phyloP scores from a whole-genome alignment of 2,329 filamentous ascomycete species.

The Coleophoma crateriformis region DNA sequence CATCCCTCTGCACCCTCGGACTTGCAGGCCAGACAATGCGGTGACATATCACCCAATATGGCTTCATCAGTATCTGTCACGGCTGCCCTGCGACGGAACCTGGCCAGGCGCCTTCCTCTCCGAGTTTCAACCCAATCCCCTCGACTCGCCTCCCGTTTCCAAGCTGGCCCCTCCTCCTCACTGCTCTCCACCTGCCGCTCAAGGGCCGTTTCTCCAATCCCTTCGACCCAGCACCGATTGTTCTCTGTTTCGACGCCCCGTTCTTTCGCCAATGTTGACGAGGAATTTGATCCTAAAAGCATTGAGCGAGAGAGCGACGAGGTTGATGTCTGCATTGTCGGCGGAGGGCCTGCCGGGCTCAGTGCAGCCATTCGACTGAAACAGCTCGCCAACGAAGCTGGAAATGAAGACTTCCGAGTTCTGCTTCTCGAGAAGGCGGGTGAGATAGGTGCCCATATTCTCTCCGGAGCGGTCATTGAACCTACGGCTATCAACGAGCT shows the following conservation, averaged over 20 bases:
- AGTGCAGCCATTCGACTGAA: slow-evolving; percentile 91
- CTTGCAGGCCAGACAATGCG: slow-evolving; percentile 15
- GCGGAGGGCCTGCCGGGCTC: slow-evolving; percentile 87
- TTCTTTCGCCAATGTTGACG: slow-evolving; percentile 39
- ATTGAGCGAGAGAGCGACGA: slow-evolving; percentile 86
- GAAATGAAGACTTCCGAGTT: slow-evolving; percentile 93
- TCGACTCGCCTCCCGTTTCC: slow-evolving; percentile 12
- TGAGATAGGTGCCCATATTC: slow-evolving; percentile 88
- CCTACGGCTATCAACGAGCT: slow-evolving; percentile 84
- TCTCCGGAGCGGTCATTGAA: slow-evolving; percentile 93
- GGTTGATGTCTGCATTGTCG: slow-evolving; percentile 95
- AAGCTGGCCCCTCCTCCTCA: slow-evolving; percentile 7
- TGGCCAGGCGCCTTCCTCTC: slow-evolving; percentile 11
- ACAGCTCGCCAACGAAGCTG: slow-evolving; percentile 88
- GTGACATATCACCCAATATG: slow-evolving; percentile 18
- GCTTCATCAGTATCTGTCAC: slow-evolving; percentile 20
- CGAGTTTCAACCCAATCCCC: slow-evolving; percentile 7
- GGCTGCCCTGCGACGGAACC: slow-evolving; percentile 19
- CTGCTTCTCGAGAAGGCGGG: slow-evolving; percentile 91
- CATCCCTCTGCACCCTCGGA: background rate
- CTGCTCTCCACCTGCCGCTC: slow-evolving; percentile 10
- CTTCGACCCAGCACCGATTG: slow-evolving; percentile 25
- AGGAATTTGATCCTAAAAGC: slow-evolving; percentile 57
- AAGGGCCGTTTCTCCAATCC: slow-evolving; percentile 6
- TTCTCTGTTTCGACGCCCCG: slow-evolving; percentile 38